Evolutionary conservation across 2,329 filamentous ascomycete genomes (phyloP).

Genomic region (Eutypa lata): DNA sequence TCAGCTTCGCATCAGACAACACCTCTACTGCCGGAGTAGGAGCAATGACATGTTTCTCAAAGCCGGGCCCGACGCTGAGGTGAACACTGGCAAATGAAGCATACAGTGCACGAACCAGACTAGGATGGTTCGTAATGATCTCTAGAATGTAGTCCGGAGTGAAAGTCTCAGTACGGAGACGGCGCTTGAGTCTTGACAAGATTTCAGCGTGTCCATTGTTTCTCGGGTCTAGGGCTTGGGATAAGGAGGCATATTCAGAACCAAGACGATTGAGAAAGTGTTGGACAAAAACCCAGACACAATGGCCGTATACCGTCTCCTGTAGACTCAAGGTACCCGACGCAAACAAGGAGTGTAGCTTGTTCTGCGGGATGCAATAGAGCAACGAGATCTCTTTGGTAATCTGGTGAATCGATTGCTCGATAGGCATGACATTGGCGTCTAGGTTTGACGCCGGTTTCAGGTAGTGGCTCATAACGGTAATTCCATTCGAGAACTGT

Average conservation of each 20-base stretch:
- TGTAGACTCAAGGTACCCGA: slow-evolving; percentile 84
- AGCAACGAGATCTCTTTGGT: slow-evolving; percentile 96
- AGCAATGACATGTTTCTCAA: slow-evolving; percentile 48
- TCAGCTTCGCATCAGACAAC: slow-evolving; percentile 70
- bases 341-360: slow-evolving; percentile 87
- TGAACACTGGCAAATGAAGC: slow-evolving; percentile 88
- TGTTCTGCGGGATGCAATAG: slow-evolving; percentile 97
- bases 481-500: slow-evolving; percentile 98
- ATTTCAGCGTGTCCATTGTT: slow-evolving; percentile 85
- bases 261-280: slow-evolving; percentile 96
- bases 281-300: slow-evolving; percentile 94
- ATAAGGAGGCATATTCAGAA: slow-evolving; percentile 85
- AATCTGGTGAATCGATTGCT: slow-evolving; percentile 96
- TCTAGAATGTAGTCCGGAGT: slow-evolving; percentile 97
- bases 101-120: slow-evolving; percentile 83
- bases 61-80: slow-evolving; percentile 53
- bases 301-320: slow-evolving; percentile 96
- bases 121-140: slow-evolving; percentile 89
- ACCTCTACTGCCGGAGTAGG: slow-evolving; percentile 62
- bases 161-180: slow-evolving; percentile 93
- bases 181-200: slow-evolving; percentile 90
- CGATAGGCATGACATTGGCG: slow-evolving; percentile 70
- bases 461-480: slow-evolving; percentile 93
- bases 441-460: slow-evolving; percentile 63
- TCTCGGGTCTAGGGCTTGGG: slow-evolving; percentile 72